Percentiles rank a stretch among this genome's conserved stretches.
phyloP scores from a whole-genome alignment of 1,284 basidiomycete genomes.

The Pseudozyma hubeiensis region DNA sequence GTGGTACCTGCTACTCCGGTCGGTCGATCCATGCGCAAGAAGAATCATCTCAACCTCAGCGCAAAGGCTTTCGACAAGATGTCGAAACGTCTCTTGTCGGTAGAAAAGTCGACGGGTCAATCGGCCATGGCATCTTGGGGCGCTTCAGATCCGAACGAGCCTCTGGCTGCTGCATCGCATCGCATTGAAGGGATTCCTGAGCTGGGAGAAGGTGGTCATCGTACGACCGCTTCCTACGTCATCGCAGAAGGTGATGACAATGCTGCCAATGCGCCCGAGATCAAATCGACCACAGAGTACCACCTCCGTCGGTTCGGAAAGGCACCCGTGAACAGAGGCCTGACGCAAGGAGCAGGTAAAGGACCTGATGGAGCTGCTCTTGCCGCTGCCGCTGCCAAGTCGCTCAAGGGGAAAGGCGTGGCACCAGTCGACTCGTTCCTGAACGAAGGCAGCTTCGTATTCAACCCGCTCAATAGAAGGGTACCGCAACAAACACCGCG shows the following conservation, averaged over 20 bases:
- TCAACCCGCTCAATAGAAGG: constrained; percentile 63
- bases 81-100: constrained; percentile 44
- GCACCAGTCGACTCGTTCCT: constrained; percentile 62
- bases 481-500: constrained; percentile 60
- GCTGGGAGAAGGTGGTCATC: constrained; percentile 46
- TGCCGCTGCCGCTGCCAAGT: constrained; percentile 55
- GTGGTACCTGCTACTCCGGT: constrained; percentile 46
- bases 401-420: constrained; percentile 50
- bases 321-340: constrained; percentile 42
- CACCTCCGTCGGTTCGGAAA: constrained; percentile 45
- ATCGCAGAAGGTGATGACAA: constrained; percentile 48
- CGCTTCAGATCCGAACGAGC: constrained; percentile 28
- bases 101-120: constrained; percentile 42
- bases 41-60: constrained; percentile 55
- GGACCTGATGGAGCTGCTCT: constrained; percentile 57
- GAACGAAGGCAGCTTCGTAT: constrained; percentile 65
- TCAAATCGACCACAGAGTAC: constrained; percentile 46
- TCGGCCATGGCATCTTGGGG: constrained; percentile 38
- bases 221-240: constrained; percentile 44
- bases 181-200: constrained; percentile 45
- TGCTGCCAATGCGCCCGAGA: constrained; percentile 17
- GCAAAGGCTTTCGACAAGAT: constrained; percentile 62
- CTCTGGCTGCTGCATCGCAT: constrained; percentile 23
- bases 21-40: constrained; percentile 47
- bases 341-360: constrained; percentile 49